Conservation (phyloP, 2,329 filamentous ascomycete genomes). For the Nemania sp. region DNA sequence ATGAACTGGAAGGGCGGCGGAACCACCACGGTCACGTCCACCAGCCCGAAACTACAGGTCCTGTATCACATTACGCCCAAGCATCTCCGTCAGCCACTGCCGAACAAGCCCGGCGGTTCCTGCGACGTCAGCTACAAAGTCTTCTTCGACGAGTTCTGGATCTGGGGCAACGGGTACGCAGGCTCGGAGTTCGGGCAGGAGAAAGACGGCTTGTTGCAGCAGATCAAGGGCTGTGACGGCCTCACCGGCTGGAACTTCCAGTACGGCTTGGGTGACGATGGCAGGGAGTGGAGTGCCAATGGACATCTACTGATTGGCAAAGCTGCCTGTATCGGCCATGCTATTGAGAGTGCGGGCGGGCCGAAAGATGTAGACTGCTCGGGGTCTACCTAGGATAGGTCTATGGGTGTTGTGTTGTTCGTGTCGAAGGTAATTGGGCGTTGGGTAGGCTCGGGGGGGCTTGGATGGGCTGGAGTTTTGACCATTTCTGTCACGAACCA, state of each 20-base stretch:
- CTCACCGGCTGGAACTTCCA: conserved; percentile 17
- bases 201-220: conserved; percentile 14
- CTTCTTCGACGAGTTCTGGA: conserved; percentile 11
- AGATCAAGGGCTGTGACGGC: conserved; percentile 15
- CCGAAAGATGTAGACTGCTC: conserved; percentile 7
- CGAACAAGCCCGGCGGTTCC: conserved; percentile 9
- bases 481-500: no score
- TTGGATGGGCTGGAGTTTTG: no score
- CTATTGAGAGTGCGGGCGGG: conserved; percentile 13
- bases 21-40: conserved; percentile 14
- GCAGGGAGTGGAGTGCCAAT: conserved; percentile 19
- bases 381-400: not conserved
- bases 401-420: no score
- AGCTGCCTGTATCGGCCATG: conserved; percentile 13
- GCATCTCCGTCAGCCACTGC: conserved; percentile 3
- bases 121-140: conserved; percentile 6
- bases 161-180: conserved; percentile 12
- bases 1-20: conserved; percentile 13
- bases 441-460: no score
- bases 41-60: conserved; percentile 11
- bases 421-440: no score
- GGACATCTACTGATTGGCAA: conserved; percentile 18
- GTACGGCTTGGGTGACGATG: conserved; percentile 16
- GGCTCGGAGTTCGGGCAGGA: conserved; percentile 11
- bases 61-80: conserved; percentile 7